Evolutionary conservation across 2,329 filamentous ascomycete species (phyloP).

Genomic region (Cladosporium sp.): DNA sequence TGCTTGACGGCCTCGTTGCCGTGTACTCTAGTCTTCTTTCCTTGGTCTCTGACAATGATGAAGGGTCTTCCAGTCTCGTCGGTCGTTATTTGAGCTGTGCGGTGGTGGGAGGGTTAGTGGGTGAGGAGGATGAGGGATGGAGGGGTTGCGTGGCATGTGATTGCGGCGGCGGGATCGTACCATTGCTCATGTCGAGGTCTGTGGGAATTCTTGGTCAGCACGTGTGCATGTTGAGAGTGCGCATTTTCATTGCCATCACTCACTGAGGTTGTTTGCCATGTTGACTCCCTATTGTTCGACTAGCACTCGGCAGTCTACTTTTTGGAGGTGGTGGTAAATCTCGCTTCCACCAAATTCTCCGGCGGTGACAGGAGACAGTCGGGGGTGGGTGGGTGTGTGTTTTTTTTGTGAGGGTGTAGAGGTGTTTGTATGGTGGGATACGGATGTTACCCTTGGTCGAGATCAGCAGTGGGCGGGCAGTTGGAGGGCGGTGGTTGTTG

Average conservation of each 20-base stretch:
- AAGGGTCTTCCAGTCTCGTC: conserved; percentile 97
- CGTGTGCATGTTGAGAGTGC: conserved; percentile 30
- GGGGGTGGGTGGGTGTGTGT: no score
- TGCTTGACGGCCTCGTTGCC: conserved; percentile 97
- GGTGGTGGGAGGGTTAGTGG: neutral
- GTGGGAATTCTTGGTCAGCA: conserved; percentile 21
- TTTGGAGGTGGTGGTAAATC: neutral
- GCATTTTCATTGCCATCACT: conserved; percentile 53
- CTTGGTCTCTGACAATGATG: conserved; percentile 97
- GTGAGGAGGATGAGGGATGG: conserved; percentile 4
- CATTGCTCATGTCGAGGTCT: conserved; percentile 82
- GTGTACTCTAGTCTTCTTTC: conserved; percentile 94
- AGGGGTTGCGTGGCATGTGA: conserved; percentile 6
- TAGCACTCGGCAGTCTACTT: conserved; percentile 8
- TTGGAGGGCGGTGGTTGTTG: no score
- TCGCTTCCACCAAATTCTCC: no score
- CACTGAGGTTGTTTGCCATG: conserved; percentile 12
- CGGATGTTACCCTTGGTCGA: no score
- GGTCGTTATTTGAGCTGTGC: conserved; percentile 71
- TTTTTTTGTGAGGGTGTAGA: no score
- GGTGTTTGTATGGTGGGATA: no score
- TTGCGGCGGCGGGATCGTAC: conserved; percentile 45
- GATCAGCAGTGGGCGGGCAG: no score
- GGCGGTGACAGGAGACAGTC: no score
- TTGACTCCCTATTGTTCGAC: conserved; percentile 45